Conservation (phyloP, 2,329 filamentous ascomycete species). For the Fusarium sp. region DNA sequence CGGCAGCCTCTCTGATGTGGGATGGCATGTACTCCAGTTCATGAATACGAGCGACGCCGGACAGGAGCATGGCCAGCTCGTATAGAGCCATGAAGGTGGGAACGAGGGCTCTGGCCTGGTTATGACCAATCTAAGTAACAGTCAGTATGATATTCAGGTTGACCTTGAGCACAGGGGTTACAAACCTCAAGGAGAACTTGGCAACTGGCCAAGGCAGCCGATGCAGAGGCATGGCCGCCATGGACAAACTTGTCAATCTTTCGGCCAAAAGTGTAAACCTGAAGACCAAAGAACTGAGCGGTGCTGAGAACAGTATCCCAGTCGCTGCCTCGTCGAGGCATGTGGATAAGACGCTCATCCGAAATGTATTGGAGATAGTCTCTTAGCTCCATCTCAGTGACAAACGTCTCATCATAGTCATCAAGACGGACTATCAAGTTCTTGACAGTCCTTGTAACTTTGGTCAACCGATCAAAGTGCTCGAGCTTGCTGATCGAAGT, state of each 20-base stretch:
- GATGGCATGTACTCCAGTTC: conserved; percentile 47
- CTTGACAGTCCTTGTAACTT: conserved; percentile 29
- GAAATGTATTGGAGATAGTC: conserved; percentile 51
- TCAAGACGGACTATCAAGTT: conserved; percentile 28
- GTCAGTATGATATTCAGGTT: neutral
- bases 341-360: conserved; percentile 53
- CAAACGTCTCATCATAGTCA: conserved; percentile 35
- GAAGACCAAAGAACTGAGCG: conserved; percentile 54
- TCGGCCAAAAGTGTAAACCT: conserved; percentile 50
- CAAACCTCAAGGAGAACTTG: conserved; percentile 52
- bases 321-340: conserved; percentile 53
- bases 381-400: conserved; percentile 33
- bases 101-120: conserved; percentile 50
- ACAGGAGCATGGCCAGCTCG: conserved; percentile 51
- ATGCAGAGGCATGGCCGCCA: conserved; percentile 35
- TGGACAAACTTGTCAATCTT: conserved; percentile 43
- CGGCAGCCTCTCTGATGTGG: conserved; percentile 46
- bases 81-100: conserved; percentile 53
- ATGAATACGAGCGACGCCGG: conserved; percentile 50
- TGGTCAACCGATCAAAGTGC: conserved; percentile 23
- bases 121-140: conserved; percentile 49
- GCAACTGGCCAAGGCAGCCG: conserved; percentile 51
- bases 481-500: conserved; percentile 1
- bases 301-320: conserved; percentile 54
- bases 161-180: accelerated